phyloP scores from a whole-genome alignment of 495 filamentous ascomycete genomes.

The Sphaerosporella brunnea region DNA sequence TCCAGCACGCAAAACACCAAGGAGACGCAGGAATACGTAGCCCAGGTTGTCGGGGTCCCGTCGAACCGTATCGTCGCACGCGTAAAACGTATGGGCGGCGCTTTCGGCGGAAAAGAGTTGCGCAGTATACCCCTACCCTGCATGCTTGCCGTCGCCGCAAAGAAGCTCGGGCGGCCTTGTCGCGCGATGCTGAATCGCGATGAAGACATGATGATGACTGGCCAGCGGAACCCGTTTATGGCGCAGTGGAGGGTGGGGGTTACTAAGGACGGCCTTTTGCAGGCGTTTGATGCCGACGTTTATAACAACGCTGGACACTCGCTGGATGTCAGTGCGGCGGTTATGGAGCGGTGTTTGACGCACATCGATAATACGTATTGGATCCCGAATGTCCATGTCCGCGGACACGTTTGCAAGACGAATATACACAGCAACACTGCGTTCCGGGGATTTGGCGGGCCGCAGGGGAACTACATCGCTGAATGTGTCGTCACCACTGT shows the following conservation, averaged over 20 bases:
- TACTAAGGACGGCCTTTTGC: constrained; percentile 28
- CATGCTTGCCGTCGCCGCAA: constrained; percentile 29
- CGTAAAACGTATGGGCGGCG: constrained; percentile 30
- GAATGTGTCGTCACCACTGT: constrained; percentile 30
- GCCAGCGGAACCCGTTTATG: constrained; percentile 29
- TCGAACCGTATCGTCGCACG: constrained; percentile 29
- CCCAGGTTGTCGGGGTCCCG: constrained; percentile 29
- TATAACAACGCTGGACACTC: constrained; percentile 31
- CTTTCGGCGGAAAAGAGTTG: constrained; percentile 31
- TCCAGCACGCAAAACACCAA: constrained; percentile 31
- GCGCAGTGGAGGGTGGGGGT: constrained; percentile 31
- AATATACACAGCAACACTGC: constrained; percentile 32
- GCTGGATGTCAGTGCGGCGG: constrained; percentile 29
- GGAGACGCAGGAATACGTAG: constrained; percentile 31
- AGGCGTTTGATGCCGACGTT: constrained; percentile 29
- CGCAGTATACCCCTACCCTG: constrained; percentile 27
- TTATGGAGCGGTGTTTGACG: constrained; percentile 30
- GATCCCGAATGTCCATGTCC: constrained; percentile 28
- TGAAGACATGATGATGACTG: constrained; percentile 30
- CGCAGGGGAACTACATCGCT: constrained; percentile 29
- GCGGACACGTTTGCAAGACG: constrained; percentile 30
- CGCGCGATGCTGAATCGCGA: constrained; percentile 31
- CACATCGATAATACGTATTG: constrained; percentile 30
- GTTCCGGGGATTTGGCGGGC: constrained; percentile 30
- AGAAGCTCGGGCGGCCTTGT: constrained; percentile 28